Conservation (phyloP, 148 eudicot species). For the Camellia lanceoleosa region DNA sequence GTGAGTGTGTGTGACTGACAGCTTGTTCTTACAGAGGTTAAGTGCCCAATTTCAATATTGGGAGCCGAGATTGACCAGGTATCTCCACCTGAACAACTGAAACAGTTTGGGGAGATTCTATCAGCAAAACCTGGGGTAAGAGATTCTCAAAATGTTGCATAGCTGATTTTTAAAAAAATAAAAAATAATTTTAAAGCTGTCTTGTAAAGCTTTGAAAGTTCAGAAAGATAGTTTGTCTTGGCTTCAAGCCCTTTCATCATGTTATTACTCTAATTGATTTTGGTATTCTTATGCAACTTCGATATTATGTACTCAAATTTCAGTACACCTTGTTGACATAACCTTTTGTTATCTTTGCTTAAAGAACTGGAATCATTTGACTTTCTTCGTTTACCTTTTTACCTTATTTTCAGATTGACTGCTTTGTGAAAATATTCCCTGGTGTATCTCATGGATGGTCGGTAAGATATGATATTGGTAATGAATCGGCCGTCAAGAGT, state of each 20-base stretch:
- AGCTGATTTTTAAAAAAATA: no score
- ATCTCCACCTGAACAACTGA: conserved; percentile 41
- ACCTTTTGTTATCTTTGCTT: background rate
- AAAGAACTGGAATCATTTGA: background rate
- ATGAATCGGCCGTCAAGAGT: conserved; percentile 31
- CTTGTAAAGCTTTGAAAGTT: no score
- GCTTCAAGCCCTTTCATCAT: background rate
- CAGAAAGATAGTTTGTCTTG: no score
- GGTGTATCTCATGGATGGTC: conserved; percentile 42
- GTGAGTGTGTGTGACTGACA: no score
- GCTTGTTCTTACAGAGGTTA: conserved; percentile 34
- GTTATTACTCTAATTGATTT: background rate
- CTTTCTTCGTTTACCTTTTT: background rate
- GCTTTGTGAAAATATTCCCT: conserved; percentile 40
- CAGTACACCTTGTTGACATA: background rate
- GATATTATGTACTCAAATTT: no score
- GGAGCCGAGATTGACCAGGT: conserved; percentile 48
- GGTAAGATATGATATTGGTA: conserved; percentile 26
- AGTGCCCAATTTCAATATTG: conserved; percentile 40
- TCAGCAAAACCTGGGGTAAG: conserved; percentile 44
- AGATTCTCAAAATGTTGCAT: background rate
- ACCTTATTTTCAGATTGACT: conserved; percentile 22
- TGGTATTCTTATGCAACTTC: background rate
- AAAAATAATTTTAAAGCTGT: no score
- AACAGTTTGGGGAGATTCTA: conserved; percentile 37